Conservation (phyloP, 1,284 basidiomycete genomes). For the Takashimella tepidaria region DNA sequence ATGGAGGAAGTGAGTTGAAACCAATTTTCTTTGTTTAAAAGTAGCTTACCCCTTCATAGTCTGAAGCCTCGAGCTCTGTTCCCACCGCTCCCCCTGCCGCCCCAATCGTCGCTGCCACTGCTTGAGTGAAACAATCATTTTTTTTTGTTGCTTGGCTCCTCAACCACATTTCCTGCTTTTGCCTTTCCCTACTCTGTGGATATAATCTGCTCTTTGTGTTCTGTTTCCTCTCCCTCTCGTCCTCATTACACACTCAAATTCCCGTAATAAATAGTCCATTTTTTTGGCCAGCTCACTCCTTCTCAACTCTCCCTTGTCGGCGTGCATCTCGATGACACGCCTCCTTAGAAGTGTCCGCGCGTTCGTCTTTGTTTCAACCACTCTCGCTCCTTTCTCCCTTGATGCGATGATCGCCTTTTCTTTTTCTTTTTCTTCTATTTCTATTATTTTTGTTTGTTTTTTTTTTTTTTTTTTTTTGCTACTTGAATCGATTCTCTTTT, state of each 20-base stretch:
- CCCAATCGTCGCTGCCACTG: slow-evolving; percentile 32
- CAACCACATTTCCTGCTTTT: not conserved
- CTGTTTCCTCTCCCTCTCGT: not conserved
- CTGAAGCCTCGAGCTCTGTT: too few relatives aligned
- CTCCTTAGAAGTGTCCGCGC: not conserved
- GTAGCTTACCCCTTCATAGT: slow-evolving; percentile 7
- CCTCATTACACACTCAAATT: not conserved
- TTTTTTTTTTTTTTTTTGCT: too few relatives aligned
- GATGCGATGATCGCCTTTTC: too few relatives aligned
- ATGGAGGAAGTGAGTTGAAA: slow-evolving; percentile 40
- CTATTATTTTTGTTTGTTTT: too few relatives aligned
- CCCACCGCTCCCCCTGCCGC: slow-evolving; percentile 24
- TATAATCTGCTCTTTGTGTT: slow-evolving; percentile 1
- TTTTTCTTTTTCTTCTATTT: too few relatives aligned
- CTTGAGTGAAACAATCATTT: slow-evolving; percentile 20
- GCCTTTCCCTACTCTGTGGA: slow-evolving; percentile 5
- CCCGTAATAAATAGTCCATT: not conserved
- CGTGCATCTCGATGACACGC: not conserved
- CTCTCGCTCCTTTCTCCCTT: too few relatives aligned
- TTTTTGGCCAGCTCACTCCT: not conserved
- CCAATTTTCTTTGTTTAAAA: not conserved
- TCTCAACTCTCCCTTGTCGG: not conserved
- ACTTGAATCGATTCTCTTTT: too few relatives aligned
- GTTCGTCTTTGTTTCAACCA: too few relatives aligned
- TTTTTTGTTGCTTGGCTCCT: too few relatives aligned